Conservation (phyloP, 1,284 basidiomycete species). For the Apiotrichum veenhuisii region DNA sequence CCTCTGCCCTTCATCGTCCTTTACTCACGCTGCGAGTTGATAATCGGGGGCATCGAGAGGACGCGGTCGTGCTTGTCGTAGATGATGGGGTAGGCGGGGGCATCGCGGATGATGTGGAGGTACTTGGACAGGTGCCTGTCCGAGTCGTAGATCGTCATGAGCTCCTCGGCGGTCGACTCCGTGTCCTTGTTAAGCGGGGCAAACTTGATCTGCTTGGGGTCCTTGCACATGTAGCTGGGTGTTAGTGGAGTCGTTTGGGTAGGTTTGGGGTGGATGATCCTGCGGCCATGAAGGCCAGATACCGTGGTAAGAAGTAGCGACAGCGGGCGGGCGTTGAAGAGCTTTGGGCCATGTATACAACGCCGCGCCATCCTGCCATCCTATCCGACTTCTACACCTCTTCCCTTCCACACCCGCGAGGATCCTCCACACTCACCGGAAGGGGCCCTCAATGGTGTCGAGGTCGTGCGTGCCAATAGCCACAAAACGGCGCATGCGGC, state of each 20-base stretch:
- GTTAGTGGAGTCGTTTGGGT: too few relatives aligned
- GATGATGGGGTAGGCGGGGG: conserved; percentile 95
- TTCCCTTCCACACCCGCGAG: neutral
- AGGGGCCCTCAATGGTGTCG: conserved; percentile 80
- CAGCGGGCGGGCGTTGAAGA: too few relatives aligned
- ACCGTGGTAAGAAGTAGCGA: too few relatives aligned
- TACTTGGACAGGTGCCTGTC: conserved; percentile 89
- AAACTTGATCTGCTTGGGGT: conserved; percentile 88
- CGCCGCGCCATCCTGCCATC: neutral
- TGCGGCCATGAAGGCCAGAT: too few relatives aligned
- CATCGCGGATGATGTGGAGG: conserved; percentile 88
- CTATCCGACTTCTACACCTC: neutral
- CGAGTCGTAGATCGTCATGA: conserved; percentile 86
- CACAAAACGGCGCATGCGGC: conserved; percentile 82
- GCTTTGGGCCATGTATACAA: neutral
- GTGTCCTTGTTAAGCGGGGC: conserved; percentile 74
- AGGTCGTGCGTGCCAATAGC: conserved; percentile 98
- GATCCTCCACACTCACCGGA: conserved; percentile 54
- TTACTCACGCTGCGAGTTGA: conserved; percentile 76
- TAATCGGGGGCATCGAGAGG: conserved; percentile 96
- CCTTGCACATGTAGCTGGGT: conserved; percentile 73
- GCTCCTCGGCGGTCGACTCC: conserved; percentile 71
- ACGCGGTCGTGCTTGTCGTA: conserved; percentile 85
- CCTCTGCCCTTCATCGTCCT: neutral
- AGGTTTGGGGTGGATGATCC: too few relatives aligned